Evolutionary conservation across 2,329 filamentous ascomycete genomes (phyloP).

Genomic region (Venturia oleaginea): DNA sequence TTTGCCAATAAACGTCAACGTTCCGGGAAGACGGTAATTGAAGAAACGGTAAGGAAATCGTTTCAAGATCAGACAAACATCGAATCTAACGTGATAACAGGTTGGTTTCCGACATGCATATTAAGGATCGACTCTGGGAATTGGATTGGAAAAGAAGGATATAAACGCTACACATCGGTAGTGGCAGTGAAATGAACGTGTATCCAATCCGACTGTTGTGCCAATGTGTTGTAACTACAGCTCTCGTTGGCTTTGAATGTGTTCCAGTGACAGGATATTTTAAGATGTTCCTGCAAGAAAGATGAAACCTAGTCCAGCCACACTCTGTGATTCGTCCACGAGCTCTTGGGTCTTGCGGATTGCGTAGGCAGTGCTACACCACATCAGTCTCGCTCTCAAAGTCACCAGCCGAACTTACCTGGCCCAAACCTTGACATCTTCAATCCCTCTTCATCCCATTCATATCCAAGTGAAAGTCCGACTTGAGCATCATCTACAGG

Average conservation of each 20-base stretch:
- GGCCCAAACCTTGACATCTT: neutral
- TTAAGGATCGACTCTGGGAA: conserved; percentile 16
- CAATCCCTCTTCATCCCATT: neutral
- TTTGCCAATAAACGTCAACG: conserved; percentile 41
- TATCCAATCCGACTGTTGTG: neutral
- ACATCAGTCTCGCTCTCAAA: neutral
- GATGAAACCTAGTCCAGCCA: conserved; percentile 3
- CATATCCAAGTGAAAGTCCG: neutral
- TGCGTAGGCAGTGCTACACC: conserved; percentile 7
- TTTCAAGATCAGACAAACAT: conserved; percentile 12
- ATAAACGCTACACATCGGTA: neutral
- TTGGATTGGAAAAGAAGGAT: neutral
- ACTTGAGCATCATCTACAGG: neutral
- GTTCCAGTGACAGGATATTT: conserved; percentile 1
- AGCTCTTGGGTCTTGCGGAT: neutral
- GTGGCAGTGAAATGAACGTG: neutral
- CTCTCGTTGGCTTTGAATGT: neutral
- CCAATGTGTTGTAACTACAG: neutral
- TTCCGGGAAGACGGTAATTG: conserved; percentile 40
- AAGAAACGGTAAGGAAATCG: conserved; percentile 31
- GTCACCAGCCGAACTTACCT: neutral
- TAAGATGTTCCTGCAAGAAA: neutral
- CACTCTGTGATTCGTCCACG: conserved; percentile 2
- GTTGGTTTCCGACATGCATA: conserved; percentile 39
- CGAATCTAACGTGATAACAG: conserved; percentile 18